Base-by-base conservation (phyloP, 2,329 filamentous ascomycete species). In the Furcasterigmium furcatum region DNA sequence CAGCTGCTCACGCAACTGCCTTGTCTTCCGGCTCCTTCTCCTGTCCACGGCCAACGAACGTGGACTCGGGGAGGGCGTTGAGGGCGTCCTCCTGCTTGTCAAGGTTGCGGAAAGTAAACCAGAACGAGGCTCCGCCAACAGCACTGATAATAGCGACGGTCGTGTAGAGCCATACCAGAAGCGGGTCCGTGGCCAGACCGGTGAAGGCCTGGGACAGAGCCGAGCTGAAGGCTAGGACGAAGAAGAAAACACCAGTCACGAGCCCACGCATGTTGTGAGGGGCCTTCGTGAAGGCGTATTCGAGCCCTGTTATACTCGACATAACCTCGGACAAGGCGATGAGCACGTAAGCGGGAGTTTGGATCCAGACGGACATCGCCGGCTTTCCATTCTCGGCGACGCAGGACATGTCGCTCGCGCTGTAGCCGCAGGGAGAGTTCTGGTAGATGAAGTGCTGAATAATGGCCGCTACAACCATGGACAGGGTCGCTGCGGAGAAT, bases 81-180 rank as follows among this genome's bases (percentile, higher is more conserved):
- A 86, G 61, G 21, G 68, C 66, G 58, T 87, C 83, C 54, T 87
- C 84, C 55, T 79, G 68, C 46, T 59, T 65, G 56, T 87, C 84
- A 3, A 82, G 64, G 4, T 70, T 64, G 18, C 72, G 63, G 63
- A 82, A 83, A 46, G 70, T 76, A 51, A 78, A 57, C 79, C 82
- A 86, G 66, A 87, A 87, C 2, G 71, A 65, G 2, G 74, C 49
- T 4, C 77, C 80, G 41, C 80, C 80, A 5, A 81, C 32, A 34
- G 74, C 74, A 0, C 81, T 74, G 40, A 85, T 60, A 36, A 84
- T 68, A 3, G 80, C 79, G 19, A 83, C 73, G 6, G 73, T 63
- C 4, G 67, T 74, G 58, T 87, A 87, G 58, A 85, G 79, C 80
- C 80, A 85, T 0, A 80, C 73, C 4, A 85, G 65, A n/a, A 82